These are phyloP conservation scores for Sergeia podlipaevii DNA, from an alignment of 208 protist genomes.

Conservation along the genomic window DNA sequence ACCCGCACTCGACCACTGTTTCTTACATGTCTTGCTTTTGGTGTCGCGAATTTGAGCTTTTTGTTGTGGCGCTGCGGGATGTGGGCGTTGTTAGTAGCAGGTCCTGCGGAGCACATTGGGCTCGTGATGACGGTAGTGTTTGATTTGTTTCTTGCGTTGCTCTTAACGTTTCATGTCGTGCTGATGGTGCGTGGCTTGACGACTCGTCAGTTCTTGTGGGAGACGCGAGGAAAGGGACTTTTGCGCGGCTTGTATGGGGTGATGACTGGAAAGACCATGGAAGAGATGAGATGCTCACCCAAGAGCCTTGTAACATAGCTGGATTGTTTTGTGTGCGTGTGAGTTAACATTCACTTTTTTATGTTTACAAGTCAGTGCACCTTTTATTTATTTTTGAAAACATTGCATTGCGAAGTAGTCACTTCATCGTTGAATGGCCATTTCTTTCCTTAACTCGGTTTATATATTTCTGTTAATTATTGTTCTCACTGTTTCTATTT, in stretches of 20 bases:
- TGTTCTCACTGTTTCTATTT: background rate
- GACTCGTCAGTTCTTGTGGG: conserved; percentile 26
- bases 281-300: background rate
- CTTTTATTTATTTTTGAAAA: too few species aligned
- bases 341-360: too few species aligned
- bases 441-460: too few species aligned
- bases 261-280: background rate
- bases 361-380: too few species aligned
- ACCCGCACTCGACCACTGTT: conserved; percentile 27
- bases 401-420: too few species aligned
- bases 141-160: conserved; percentile 13
- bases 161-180: conserved; percentile 33
- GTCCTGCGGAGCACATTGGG: conserved; percentile 23
- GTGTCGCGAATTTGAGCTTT: conserved; percentile 41
- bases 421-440: too few species aligned
- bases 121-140: conserved; percentile 31
- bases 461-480: conserved; percentile 1
- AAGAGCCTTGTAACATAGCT: too few species aligned
- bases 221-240: background rate
- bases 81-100: conserved; percentile 31
- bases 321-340: too few species aligned
- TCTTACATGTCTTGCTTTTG: conserved; percentile 23
- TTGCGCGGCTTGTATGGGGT: too few species aligned
- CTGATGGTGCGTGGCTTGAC: conserved; percentile 21
- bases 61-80: conserved; percentile 27